Percentiles rank a stretch among this genome's conserved stretches.
phyloP scores from a whole-genome alignment of 1,284 basidiomycete genomes.

The Melampsora larici-populina region DNA sequence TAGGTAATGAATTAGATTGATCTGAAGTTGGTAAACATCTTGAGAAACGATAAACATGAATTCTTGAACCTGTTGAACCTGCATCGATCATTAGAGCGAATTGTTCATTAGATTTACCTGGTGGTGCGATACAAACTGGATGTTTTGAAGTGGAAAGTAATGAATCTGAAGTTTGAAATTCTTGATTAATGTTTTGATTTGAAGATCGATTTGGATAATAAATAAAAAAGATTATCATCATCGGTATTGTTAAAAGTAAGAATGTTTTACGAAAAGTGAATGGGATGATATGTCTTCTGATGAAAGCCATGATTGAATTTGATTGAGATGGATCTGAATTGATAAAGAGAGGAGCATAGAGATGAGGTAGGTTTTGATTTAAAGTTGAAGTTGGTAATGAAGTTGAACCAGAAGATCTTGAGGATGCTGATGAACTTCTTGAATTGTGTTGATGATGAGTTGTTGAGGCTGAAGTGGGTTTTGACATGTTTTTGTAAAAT shows the following conservation, averaged over 20 bases:
- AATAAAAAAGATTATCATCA: neutral
- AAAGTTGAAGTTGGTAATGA: neutral
- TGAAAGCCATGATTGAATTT: neutral
- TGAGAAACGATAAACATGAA: constrained; percentile 98
- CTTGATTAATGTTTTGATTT: too few species aligned
- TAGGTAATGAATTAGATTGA: constrained; percentile 56
- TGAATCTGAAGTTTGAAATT: neutral
- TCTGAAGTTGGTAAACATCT: constrained; percentile 68
- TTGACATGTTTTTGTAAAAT: too few species aligned
- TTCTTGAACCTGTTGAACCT: constrained; percentile 91
- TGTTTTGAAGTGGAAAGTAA: neutral
- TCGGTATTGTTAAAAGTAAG: neutral
- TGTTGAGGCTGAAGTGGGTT: too few species aligned
- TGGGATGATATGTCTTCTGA: neutral
- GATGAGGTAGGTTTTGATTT: neutral
- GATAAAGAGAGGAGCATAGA: neutral
- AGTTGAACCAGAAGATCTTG: too few species aligned
- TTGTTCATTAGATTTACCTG: constrained; percentile 56
- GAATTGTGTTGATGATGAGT: neutral
- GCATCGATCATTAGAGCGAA: constrained; percentile 98
- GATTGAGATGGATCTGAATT: neutral
- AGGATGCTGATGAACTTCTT: neutral
- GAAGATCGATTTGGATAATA: neutral
- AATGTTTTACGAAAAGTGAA: neutral
- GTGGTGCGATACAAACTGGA: constrained; percentile 10